Base-by-base conservation (phyloP, 2,329 filamentous ascomycete species). In the Penicillium crustosum region DNA sequence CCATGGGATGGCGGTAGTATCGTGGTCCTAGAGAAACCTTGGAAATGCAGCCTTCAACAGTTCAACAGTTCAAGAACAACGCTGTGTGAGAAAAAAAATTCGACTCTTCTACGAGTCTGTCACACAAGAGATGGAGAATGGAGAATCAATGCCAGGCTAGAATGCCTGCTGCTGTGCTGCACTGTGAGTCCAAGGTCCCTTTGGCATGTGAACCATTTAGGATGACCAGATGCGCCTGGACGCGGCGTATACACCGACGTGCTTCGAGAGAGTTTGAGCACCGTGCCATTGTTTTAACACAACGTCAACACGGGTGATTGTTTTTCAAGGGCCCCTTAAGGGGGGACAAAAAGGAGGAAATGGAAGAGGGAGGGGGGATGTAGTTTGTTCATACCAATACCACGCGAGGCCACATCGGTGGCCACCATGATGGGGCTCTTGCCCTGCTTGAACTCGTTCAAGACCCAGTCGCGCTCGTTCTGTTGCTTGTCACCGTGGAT, bases 341-440 rank as follows among this genome's bases (percentile, higher is more conserved):
- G 69, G 64, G 62, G 66, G 60, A 44, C 47, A 23, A 68, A 65
- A 68, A 67, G 64, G 63, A 61, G 64, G 68, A 77, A 60, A 60
- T 65, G 67, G 65, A 61, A 59, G 59, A 60, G 65, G 67, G 73
- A 73, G 68, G 73, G 74, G 78, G 77, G 74, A 80, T 78, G 77
- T 80, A 81, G 62, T 80, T 83, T 82, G 86, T 89, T 93, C 92
- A 96, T 95, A 97, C 94, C 94, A 82, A 99, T 97, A 91, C 94
- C 94, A 93, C 94, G 94, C 76, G 94, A 97, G 81, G 94, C 94
- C 81, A 99, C 94, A 75, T 97, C 94, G 67, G 94, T 99, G 81
- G 94, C 94, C 82, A 99, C 94, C 93, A 99, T 96, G 87, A 99
- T 96, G 76, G 94, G 94, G 82, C 92, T 96, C 85, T 97, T 97